phyloP scores from a whole-genome alignment of 495 filamentous ascomycete species.

The Aspergillus ellipticus region DNA sequence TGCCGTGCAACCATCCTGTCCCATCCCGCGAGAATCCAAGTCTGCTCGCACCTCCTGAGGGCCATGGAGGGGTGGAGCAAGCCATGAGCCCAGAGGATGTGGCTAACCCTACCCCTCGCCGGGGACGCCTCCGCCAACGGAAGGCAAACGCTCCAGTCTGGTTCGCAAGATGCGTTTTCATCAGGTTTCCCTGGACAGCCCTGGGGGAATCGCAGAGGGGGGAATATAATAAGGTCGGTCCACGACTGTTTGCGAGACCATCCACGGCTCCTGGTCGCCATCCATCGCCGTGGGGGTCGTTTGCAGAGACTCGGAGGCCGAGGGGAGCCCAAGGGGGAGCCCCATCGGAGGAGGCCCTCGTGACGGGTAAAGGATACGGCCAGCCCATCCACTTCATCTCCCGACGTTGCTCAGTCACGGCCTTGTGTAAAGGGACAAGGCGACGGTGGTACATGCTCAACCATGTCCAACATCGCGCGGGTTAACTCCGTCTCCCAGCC shows the following conservation, averaged over 20 bases:
- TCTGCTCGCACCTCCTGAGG: not conserved
- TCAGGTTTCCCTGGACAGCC: not conserved
- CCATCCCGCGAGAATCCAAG: slow-evolving; percentile 2
- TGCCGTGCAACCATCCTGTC: slow-evolving; percentile 8
- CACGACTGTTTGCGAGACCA: not conserved
- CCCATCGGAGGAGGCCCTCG: not conserved
- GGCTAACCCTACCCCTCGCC: not conserved
- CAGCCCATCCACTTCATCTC: not conserved
- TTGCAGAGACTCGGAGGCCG: not conserved
- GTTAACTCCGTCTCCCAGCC: not conserved
- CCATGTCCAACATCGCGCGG: not conserved
- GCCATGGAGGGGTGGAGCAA: too few species aligned
- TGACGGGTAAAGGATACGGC: not conserved
- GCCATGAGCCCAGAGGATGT: not conserved
- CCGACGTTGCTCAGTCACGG: not conserved
- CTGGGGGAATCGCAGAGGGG: too few species aligned
- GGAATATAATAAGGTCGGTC: not conserved
- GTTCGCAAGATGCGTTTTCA: not conserved
- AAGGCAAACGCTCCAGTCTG: not conserved
- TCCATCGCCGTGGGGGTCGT: not conserved
- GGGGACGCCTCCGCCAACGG: slow-evolving; percentile 4
- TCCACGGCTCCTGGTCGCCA: not conserved
- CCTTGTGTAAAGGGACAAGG: not conserved
- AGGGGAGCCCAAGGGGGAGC: not conserved
- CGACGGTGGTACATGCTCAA: slow-evolving; percentile 10